Base-by-base conservation (phyloP, 495 filamentous ascomycete genomes). In the Hypoxylon intermedium region DNA sequence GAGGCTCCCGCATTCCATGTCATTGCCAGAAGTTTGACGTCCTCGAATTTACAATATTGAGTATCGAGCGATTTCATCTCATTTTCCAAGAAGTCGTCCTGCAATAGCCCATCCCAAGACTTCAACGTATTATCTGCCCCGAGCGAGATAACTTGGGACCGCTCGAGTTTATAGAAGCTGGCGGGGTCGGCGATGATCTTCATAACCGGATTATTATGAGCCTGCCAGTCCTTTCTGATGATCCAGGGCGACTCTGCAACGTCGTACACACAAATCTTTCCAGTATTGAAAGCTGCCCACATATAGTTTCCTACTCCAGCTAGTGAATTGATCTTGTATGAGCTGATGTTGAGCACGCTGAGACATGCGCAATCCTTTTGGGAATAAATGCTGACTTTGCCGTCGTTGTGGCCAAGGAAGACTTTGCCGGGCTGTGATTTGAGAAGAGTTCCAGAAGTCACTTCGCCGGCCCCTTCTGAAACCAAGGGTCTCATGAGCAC, bases 1-100 rank as follows among this genome's bases (percentile, higher is more conserved):
- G 87, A 86, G 21, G 94, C 94, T 2, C 94, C 94, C 18, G 92
- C 94, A 72, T 98, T 98, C 94, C 94, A 98, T 9, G 94, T 97
- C 74, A 97, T 75, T 9, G 97, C 83, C 12, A 88, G 68, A 18
- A 89, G 84, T 43, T 82, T 87, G 40, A 98, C 82, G 65, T 94
- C 85, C 15, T 91, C 82, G 75, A 97, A 96, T 16, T 78, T 81
- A 77, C 92, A 97, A 66, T 87, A 98, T 40, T 93, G 84, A 5
- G 80, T 75, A 61, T 97, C 93, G 55, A 85, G 83, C 26, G 77
- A 77, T 70, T 92, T 91, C 93, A 98, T 96, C 57, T 93, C 85
- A 26, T 76, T 72, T 74, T 95, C 92, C 19, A 98, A 75, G 90
- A 92, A 97, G 73, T 98, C 95, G 21, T 97, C 90, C 70, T 92